Conservation (phyloP, 768 basidiomycete genomes). For the Dentipellis sp. region DNA sequence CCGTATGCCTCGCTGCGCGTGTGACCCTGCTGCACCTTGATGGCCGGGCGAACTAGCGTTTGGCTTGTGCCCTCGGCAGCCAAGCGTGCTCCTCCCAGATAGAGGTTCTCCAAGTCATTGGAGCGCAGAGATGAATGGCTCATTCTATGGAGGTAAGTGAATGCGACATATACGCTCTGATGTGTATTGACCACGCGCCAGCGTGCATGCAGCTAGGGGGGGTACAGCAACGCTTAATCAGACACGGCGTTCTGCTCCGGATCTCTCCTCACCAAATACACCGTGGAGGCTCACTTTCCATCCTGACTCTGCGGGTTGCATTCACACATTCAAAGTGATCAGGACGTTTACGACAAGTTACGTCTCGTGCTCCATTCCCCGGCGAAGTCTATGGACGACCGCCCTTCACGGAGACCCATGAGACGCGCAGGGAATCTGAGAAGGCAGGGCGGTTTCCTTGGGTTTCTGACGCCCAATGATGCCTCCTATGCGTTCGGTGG, state of each 20-base stretch:
- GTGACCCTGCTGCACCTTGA: neutral
- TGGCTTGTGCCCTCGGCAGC: slow-evolving; percentile 24
- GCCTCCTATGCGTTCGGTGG: too few relatives aligned
- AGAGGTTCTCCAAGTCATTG: slow-evolving; percentile 64
- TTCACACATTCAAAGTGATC: neutral
- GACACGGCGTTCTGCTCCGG: slow-evolving; percentile 11
- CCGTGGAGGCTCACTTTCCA: slow-evolving; percentile 21
- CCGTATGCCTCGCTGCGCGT: neutral
- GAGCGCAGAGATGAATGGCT: slow-evolving; percentile 57
- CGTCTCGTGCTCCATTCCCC: neutral
- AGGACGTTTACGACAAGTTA: neutral
- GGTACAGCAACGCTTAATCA: slow-evolving; percentile 40
- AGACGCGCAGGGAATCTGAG: too few relatives aligned
- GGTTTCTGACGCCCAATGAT: too few relatives aligned
- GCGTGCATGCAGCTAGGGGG: slow-evolving; percentile 8
- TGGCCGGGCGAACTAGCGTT: neutral
- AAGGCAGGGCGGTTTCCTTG: too few relatives aligned
- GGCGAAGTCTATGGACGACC: neutral
- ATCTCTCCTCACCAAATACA: slow-evolving; percentile 14
- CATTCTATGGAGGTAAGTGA: slow-evolving; percentile 48
- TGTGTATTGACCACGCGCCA: slow-evolving; percentile 8
- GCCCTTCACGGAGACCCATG: too few relatives aligned
- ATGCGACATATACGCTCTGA: neutral
- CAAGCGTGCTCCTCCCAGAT: slow-evolving; percentile 73
- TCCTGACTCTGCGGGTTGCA: slow-evolving; percentile 8